Evolutionary conservation across 495 filamentous ascomycete species (phyloP).

Genomic region (Podospora pseudocomata): DNA sequence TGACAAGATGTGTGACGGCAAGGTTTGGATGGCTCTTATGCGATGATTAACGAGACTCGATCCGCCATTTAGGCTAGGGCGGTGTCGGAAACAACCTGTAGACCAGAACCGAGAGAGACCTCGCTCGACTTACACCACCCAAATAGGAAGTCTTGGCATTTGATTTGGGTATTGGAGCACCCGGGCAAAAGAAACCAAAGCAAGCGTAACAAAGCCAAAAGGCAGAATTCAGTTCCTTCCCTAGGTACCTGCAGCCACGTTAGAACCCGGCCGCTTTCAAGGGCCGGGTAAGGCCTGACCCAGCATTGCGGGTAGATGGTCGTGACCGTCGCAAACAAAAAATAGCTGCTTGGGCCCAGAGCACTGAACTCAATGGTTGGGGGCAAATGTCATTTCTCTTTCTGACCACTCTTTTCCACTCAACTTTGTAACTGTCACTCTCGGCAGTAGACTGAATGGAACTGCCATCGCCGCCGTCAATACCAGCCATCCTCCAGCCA

Average conservation of each 20-base stretch:
- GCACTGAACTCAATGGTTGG: background rate
- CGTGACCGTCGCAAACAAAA: slow-evolving; percentile 15
- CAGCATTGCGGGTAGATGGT: slow-evolving; percentile 11
- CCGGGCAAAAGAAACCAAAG: background rate
- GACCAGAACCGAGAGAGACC: background rate
- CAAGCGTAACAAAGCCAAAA: background rate
- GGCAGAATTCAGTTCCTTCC: background rate
- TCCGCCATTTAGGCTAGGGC: background rate
- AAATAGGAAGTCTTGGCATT: background rate
- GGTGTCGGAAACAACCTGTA: background rate
- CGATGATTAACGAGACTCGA: background rate
- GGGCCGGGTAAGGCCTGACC: slow-evolving; percentile 6
- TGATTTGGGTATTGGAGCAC: too few relatives aligned
- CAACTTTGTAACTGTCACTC: background rate
- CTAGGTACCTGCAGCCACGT: too few relatives aligned
- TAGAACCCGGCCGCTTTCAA: background rate
- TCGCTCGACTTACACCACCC: background rate
- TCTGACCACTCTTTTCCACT: background rate
- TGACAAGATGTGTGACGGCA: background rate
- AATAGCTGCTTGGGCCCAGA: slow-evolving; percentile 12
- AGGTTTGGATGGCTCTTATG: background rate
- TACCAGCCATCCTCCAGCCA: background rate
- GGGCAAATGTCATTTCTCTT: background rate
- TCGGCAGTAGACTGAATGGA: background rate
- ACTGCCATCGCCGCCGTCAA: background rate